Evolutionary conservation across 2,329 filamentous ascomycete species (phyloP), one percentile per base, ranked within the genome.

Genomic region (Geoglossum cookeanum): DNA sequence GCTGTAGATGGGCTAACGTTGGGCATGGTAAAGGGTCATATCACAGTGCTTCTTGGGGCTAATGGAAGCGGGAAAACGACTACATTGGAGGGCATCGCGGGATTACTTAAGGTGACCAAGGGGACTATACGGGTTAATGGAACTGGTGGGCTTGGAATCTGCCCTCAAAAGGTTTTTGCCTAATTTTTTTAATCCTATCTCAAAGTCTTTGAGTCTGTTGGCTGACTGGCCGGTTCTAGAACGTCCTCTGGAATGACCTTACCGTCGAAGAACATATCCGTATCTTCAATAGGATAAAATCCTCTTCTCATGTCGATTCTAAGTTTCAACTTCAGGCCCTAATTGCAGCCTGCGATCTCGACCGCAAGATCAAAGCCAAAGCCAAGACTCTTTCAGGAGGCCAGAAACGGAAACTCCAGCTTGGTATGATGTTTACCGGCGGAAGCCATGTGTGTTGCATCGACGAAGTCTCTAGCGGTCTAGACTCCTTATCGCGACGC

Each of bases 361-460:
- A 77, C 27, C 75, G 80, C 56, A 96, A 96, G 70, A 72, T 81
- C 45, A 78, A 80, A 39, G 84, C 89, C 0, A 74, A 76, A 59
- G 79, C 88, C 0, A 83, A 81, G 65, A 94, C 87, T 0, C 74
- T 96, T 0, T 94, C 88, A 1, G 90, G 90, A 7, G 90, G 90
- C 0, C 90, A 96, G 68, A 95, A 94, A 71, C 77, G 90, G 56
- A 96, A 96, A 68, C 75, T 95, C 7, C 90, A 96, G 68, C 75
- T 96, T 1, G 89, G 88, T 4, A 91, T 95, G 81, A 95, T 95
- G 88, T 81, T 96, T 63, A 94, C 87, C 3, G 90, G 91, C 60
- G 89, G 88, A 9, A 91, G 85, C 60, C 81, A 81, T 29, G 83
- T 96, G 0, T 95, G 90, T 70, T 92, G 88, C 64, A 81, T 96